These are phyloP conservation scores for Colletotrichum kahawae DNA, from an alignment of 2,329 filamentous ascomycete genomes.

Conservation along the genomic window DNA sequence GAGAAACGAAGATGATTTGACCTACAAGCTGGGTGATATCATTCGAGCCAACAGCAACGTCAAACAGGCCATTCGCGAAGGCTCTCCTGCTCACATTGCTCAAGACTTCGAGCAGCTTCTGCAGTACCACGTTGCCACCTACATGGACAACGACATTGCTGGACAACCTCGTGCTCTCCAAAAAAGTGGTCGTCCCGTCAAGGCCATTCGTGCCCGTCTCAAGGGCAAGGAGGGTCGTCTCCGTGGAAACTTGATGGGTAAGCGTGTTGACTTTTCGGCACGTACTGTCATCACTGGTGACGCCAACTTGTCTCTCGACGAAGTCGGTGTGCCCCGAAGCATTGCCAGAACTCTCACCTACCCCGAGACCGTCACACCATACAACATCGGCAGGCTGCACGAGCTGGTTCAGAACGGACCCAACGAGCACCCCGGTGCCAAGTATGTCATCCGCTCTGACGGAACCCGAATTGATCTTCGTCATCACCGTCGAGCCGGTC, in stretches of 20 bases:
- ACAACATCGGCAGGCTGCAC: conserved; percentile 94
- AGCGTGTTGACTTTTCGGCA: conserved; percentile 98
- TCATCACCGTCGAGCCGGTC: conserved; percentile 86
- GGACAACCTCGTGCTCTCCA: conserved; percentile 93
- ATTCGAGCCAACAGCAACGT: conserved; percentile 97
- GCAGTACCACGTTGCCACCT: conserved; percentile 97
- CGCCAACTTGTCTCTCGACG: conserved; percentile 92
- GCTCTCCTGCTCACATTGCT: conserved; percentile 88
- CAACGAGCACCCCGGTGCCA: conserved; percentile 92
- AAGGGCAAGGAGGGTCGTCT: conserved; percentile 99
- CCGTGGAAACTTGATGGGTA: conserved; percentile 98
- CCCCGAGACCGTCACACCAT: conserved; percentile 95
- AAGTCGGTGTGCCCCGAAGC: conserved; percentile 94
- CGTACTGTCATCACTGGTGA: conserved; percentile 99
- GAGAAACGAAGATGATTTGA: conserved; percentile 98
- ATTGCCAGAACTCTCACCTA: conserved; percentile 95
- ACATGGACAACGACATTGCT: conserved; percentile 99
- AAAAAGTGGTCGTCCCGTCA: conserved; percentile 95
- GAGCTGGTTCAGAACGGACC: conserved; percentile 91
- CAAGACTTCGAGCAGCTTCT: conserved; percentile 89
- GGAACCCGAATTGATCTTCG: conserved; percentile 94
- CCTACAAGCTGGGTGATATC: conserved; percentile 98
- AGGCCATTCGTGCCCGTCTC: conserved; percentile 93
- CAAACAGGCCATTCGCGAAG: conserved; percentile 86
- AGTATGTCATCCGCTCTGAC: conserved; percentile 93